Evolutionary conservation across 495 filamentous ascomycete species (phyloP).

Genomic region (Baudoinia panamericana): DNA sequence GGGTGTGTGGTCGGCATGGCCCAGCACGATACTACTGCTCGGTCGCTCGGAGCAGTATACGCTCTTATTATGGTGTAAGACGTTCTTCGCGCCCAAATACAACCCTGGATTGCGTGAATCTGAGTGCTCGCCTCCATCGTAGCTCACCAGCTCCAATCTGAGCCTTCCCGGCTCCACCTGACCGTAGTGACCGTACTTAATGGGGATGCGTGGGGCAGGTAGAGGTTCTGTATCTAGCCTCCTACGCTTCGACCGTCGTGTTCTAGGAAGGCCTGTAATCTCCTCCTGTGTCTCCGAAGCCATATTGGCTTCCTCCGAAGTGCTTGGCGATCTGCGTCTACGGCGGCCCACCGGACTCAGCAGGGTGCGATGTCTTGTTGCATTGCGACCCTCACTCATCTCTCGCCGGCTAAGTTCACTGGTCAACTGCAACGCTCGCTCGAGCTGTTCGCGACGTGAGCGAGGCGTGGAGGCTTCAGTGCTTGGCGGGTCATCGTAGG

Average conservation of each 20-base stretch:
- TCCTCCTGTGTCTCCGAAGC: conserved; percentile 7
- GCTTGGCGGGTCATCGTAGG: conserved; percentile 10
- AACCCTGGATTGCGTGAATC: conserved; percentile 27
- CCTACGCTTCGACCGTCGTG: conserved; percentile 51
- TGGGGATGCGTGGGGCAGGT: conserved; percentile 21
- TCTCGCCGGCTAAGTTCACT: neutral
- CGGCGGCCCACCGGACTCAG: conserved; percentile 10
- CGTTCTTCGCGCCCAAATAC: conserved; percentile 59
- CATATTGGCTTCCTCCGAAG: no score
- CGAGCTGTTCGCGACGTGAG: conserved; percentile 6
- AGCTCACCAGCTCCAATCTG: conserved; percentile 75
- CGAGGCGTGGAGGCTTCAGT: conserved; percentile 12
- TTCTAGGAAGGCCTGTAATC: no score
- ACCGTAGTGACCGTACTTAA: conserved; percentile 69
- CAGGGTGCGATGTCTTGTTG: neutral
- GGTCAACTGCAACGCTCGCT: conserved; percentile 10
- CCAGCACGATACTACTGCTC: conserved; percentile 71
- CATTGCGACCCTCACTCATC: no score
- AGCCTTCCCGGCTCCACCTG: conserved; percentile 69
- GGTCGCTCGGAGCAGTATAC: conserved; percentile 82
- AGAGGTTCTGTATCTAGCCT: conserved; percentile 53
- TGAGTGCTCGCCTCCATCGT: conserved; percentile 65
- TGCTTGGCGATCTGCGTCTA: conserved; percentile 5
- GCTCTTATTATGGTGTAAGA: conserved; percentile 64
- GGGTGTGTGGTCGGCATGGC: conserved; percentile 60